These are phyloP conservation scores for Neoscytalidium dimidiatum DNA, from an alignment of 2,329 filamentous ascomycete genomes.

Conservation along the genomic window DNA sequence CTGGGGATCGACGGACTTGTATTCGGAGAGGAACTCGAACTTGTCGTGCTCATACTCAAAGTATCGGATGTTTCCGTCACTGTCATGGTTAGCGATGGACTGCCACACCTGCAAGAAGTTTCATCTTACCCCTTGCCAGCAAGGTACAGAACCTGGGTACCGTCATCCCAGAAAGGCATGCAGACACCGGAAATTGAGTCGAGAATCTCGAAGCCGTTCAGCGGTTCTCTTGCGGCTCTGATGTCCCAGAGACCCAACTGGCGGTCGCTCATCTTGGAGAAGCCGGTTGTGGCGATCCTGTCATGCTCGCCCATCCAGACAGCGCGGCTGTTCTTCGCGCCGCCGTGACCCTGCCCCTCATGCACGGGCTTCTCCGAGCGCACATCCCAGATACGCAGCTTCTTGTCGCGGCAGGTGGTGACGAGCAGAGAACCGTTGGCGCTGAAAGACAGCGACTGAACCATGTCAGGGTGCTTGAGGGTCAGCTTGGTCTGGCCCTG, in stretches of 20 bases:
- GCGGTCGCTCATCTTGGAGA: conserved; percentile 97
- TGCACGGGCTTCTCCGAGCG: conserved; percentile 87
- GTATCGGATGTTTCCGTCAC: conserved; percentile 98
- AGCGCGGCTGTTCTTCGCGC: conserved; percentile 94
- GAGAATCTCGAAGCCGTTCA: conserved; percentile 85
- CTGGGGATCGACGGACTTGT: conserved; percentile 95
- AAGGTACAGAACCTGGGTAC: conserved; percentile 91
- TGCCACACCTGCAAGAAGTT: neutral
- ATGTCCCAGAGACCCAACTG: conserved; percentile 96
- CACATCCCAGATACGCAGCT: conserved; percentile 95
- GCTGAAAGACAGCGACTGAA: conserved; percentile 95
- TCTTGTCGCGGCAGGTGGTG: conserved; percentile 97
- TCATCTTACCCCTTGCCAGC: conserved; percentile 86
- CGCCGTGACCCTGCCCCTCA: conserved; percentile 81
- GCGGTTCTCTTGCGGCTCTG: conserved; percentile 73
- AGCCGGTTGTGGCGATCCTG: conserved; percentile 92
- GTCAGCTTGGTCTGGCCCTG: conserved; percentile 73
- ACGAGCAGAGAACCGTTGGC: conserved; percentile 82
- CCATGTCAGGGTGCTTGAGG: conserved; percentile 85
- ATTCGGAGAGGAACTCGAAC: conserved; percentile 94
- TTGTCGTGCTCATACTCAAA: conserved; percentile 99
- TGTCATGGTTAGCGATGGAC: conserved; percentile 38
- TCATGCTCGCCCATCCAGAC: conserved; percentile 98
- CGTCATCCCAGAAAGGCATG: conserved; percentile 99
- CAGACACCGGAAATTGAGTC: conserved; percentile 97